Percentiles rank a stretch among this genome's conserved stretches.
Conservation (phyloP, 257 asterid species). For the Scutellaria galericulata region DNA sequence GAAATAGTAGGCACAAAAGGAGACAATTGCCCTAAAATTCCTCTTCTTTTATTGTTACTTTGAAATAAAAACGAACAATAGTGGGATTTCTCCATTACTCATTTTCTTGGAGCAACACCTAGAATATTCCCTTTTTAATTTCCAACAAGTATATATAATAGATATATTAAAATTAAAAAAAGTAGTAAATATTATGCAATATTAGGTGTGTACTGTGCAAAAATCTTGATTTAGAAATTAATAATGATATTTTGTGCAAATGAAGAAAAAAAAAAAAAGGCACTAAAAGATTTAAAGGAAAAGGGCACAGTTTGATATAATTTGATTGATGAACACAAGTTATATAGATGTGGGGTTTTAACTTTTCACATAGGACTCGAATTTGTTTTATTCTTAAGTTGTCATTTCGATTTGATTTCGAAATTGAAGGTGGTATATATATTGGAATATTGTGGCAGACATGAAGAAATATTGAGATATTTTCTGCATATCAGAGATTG, state of each 20-base stretch:
- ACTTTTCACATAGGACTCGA: slow-evolving; percentile 8
- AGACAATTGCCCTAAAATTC: slow-evolving; percentile 14
- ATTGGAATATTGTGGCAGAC: slow-evolving; percentile 28
- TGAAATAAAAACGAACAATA: not conserved
- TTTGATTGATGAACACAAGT: not conserved
- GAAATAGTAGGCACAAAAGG: slow-evolving; percentile 28
- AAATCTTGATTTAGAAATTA: too few relatives aligned
- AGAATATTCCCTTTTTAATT: not conserved
- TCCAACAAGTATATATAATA: too few relatives aligned
- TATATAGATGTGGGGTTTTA: not conserved
- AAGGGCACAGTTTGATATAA: too few relatives aligned
- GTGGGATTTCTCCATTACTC: slow-evolving; percentile 8
- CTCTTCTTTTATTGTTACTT: slow-evolving; percentile 16
- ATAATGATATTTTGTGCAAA: too few relatives aligned
- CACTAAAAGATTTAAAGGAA: too few relatives aligned
- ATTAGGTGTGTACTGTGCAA: too few relatives aligned
- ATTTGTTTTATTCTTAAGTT: slow-evolving; percentile 13
- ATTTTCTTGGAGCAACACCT: not conserved
- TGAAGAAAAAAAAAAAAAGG: too few relatives aligned
- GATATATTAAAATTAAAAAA: too few relatives aligned
- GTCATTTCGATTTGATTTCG: slow-evolving; percentile 27
- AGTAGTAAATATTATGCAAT: too few relatives aligned
- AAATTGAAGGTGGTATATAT: not conserved
- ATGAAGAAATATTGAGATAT: slow-evolving; percentile 14
- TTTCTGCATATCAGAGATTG: not conserved